Conservation (phyloP, 2,329 filamentous ascomycete species). For the Ophiobolus disseminans region DNA sequence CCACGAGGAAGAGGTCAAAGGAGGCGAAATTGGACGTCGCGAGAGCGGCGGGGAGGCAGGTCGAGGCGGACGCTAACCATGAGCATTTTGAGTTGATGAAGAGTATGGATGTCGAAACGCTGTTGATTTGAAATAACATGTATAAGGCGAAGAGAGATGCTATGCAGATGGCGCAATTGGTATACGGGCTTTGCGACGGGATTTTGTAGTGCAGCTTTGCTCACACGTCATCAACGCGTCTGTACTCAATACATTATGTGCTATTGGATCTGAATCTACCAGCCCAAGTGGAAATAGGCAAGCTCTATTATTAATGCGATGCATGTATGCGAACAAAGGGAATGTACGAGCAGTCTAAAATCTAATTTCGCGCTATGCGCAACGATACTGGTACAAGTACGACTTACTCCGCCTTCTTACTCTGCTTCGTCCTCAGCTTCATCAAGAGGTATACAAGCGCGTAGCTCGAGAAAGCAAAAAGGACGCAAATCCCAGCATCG, state of each 20-base stretch:
- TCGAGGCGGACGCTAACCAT: no score
- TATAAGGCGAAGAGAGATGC: not conserved
- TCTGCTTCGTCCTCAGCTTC: constrained; percentile 52
- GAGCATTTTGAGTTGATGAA: no score
- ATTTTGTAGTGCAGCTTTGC: no score
- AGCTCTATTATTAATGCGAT: not conserved
- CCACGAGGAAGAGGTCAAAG: no score
- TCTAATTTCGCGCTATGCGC: not conserved
- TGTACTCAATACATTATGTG: not conserved
- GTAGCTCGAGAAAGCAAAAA: constrained; percentile 65
- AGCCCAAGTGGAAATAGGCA: not conserved
- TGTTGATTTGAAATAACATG: no score
- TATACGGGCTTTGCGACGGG: not conserved
- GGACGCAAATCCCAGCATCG: constrained; percentile 65
- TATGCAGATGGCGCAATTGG: not conserved
- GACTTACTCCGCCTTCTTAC: constrained; percentile 48
- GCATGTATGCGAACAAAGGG: no score
- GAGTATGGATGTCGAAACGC: no score
- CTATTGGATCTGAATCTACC: not conserved
- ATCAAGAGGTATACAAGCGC: constrained; percentile 54
- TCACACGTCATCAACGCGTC: no score
- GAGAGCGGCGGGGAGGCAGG: no score
- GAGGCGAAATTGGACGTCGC: no score
- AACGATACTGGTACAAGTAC: not conserved
- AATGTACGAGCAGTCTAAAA: no score